A percentile compares a stretch with the other conserved stretches of the same genome.
These are phyloP conservation scores for Endoconidiophora polonica DNA, from an alignment of 2,329 filamentous ascomycete genomes.

Conservation along the genomic window DNA sequence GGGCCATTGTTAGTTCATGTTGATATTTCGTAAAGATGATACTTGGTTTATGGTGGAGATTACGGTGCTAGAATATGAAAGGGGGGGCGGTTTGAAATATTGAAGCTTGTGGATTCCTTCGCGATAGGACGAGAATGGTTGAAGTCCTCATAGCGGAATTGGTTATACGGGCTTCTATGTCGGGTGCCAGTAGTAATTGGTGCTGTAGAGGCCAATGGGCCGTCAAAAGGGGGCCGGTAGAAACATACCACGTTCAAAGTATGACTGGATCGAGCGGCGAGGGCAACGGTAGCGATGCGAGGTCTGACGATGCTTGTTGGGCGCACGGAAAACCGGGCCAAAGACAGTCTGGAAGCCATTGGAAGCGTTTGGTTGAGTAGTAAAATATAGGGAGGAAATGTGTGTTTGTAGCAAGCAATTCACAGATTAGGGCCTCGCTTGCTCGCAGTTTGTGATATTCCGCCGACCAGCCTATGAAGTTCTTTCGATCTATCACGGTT, in stretches of 20 bases:
- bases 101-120: background rate
- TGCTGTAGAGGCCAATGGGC: background rate
- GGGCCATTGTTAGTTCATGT: no score
- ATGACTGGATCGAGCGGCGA: constrained; percentile 52
- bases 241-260: constrained; percentile 47
- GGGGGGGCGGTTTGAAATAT: background rate
- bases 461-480: no score
- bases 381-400: background rate
- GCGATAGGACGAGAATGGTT: background rate
- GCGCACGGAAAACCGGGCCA: constrained; percentile 54
- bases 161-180: no score
- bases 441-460: no score
- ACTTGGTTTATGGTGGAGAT: background rate
- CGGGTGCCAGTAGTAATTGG: background rate
- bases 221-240: background rate
- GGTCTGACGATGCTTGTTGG: constrained; percentile 27
- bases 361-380: constrained; percentile 12
- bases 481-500: no score
- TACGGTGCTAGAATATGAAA: background rate
- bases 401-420: no score
- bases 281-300: constrained; percentile 54
- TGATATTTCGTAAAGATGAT: no score
- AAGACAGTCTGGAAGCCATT: constrained; percentile 76
- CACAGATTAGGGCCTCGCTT: no score
- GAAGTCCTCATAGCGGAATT: no score